Conservation (phyloP, 2,329 filamentous ascomycete genomes). For the Ascochyta clinopodiicola region DNA sequence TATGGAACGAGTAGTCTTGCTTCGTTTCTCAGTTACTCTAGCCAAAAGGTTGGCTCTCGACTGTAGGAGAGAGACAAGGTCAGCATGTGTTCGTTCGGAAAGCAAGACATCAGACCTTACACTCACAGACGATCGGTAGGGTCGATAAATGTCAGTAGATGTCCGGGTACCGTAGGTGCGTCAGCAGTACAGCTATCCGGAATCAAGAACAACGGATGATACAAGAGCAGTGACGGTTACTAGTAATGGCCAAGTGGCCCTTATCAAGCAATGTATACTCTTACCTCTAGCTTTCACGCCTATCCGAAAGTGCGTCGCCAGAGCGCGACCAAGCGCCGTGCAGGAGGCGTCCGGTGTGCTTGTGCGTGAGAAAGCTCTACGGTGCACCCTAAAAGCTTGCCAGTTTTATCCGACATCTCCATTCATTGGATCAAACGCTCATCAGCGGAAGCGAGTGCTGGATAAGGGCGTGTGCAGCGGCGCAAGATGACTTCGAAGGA, state of each 20-base stretch:
- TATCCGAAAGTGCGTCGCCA: conserved; percentile 36
- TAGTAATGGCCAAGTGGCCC: conserved; percentile 15
- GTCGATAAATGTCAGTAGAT: background rate
- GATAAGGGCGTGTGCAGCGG: conserved; percentile 29
- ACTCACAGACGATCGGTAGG: background rate
- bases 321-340: conserved; percentile 42
- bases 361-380: conserved; percentile 33
- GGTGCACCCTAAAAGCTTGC: conserved; percentile 33
- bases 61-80: conserved; percentile 23
- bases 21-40: conserved; percentile 25
- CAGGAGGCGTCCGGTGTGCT: conserved; percentile 41
- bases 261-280: conserved; percentile 26
- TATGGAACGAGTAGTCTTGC: conserved; percentile 29
- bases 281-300: conserved; percentile 33
- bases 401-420: conserved; percentile 19
- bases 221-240: background rate
- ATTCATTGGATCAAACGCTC: conserved; percentile 33
- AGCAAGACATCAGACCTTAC: conserved; percentile 4
- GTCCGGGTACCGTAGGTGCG: background rate
- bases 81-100: conserved; percentile 23
- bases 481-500: conserved; percentile 42
- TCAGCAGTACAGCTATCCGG: background rate
- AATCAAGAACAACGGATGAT: background rate
- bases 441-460: conserved; percentile 27
- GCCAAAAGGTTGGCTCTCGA: conserved; percentile 23